Evolutionary conservation across 306 rosid species (phyloP), one percentile per base, ranked within the genome.

Genomic region (Calophaca sinica): DNA sequence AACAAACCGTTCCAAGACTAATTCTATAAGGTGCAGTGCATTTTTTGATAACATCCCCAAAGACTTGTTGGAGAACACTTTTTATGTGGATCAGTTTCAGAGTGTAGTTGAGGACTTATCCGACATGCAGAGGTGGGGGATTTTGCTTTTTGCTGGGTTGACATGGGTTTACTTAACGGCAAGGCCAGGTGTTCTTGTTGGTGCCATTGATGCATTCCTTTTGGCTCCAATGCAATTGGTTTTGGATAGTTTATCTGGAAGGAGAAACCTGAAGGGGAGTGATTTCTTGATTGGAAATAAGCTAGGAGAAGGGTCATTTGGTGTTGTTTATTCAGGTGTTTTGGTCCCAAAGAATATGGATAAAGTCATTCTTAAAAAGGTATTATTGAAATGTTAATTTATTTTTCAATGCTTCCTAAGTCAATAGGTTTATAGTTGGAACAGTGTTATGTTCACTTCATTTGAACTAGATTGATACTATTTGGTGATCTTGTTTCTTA

Each of bases 291-390:
- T 94, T 28, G 93, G 96, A 9, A 87, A 84, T 4, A 94, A 92
- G 86, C 38, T 94, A 44, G 97, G 97, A 29, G 99, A 94, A 81
- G 99, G 99, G 7, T 90, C 96, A 9, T 92, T 92, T 39, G 99
- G 99, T 14, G 79, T 92, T 81, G 99, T 94, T 62, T 94, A 92
- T 84, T 79, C 96, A 3, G 97, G 93, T 60, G 86, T 84, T 9
- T 50, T 94, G 72, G 82, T 86, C 36, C 93, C 96, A 0, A 94
- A 86, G 76, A 88, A 88, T 74, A 85, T 42, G 83, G 87, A 89
- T 53, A 89, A 88, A 76, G 97, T 94, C 71, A 89, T 94, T 85
- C 97, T 92, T 38, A 94, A 94, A 50, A 94, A 88, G 96, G 99
- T 92, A 87, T 74, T 7, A 0, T 54, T 41, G 14, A 46, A 14